Evolutionary conservation across 2,329 filamentous ascomycete species (phyloP), one percentile per base, ranked within the genome.

Genomic region (Aspergillus sp.): DNA sequence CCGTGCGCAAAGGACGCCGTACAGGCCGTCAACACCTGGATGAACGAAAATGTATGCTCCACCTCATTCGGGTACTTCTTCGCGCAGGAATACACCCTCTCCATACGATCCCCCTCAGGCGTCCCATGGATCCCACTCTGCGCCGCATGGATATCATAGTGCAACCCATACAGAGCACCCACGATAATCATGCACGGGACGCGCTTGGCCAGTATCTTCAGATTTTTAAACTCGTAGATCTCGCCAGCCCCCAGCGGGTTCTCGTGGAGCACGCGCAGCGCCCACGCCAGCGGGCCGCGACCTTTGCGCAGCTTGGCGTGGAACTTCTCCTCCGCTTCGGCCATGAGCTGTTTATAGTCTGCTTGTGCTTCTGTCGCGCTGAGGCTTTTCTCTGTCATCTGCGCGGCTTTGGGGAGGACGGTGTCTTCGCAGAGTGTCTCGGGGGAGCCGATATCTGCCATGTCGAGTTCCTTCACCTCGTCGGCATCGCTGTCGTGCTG

Each of bases 81-180:
- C 8, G 87, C 87, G 54, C 82, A 71, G 34, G 78, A 77, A 71
- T 91, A 91, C 57, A 89, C 86, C 46, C 83, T 79, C 68, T 83
- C 77, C 88, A 91, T 90, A 60, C 89, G 87, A 39, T 77, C 77
- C 58, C 89, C 89, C 59, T 92, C 89, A 5, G 89, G 89, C 1
- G 89, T 91, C 20, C 89, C 89, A 13, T 79, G 70, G 44, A 90
- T 82, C 69, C 89, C 89, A 51, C 80, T 79, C 79, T 92, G 89
- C 4, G 88, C 88, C 49, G 84, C 82, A 80, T 93, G 89, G 68
- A 93, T 93, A 66, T 93, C 90, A 76, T 93, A 93, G 81, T 93
- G 81, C 24, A 88, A 71, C 73, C 90, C 90, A 70, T 93, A 93
- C 53, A 92, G 83, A 15, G 80, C 69, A 55, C 81, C 89, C 62